Evolutionary conservation across 2,329 filamentous ascomycete species (phyloP), one percentile per base, ranked within the genome.

Genomic region (Phialocephala subalpina): DNA sequence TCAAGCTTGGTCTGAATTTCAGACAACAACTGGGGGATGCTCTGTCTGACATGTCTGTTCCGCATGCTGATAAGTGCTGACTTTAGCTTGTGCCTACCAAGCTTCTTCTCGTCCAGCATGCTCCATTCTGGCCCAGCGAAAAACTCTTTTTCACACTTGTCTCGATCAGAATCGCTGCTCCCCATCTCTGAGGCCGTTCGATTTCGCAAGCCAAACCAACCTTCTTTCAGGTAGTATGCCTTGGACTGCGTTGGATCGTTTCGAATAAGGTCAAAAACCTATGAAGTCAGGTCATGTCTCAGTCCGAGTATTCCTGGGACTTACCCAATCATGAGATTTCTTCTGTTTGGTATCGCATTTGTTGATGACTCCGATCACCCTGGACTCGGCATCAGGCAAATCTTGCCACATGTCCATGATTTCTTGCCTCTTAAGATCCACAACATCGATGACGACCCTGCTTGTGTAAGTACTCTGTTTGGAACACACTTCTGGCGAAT

Each of bases 151-250:
- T 66, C 64, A 12, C 35, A 22, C 47, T 33, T 33, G 25, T 66
- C 64, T 52, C 64, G 36, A 27, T 57, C 64, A 6, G 47, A 25
- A n/a, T 66, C 52, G 29, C 49, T 63, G 33, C 35, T 49, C 36
- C 47, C 20, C 3, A 12, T 18, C 38, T 66, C 60, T 2, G 47
- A 42, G 29, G 64, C 45, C 18, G 36, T 36, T 11, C 64, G 56
- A 18, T 66, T 66, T 35, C 64, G 60, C 29, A 66, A 55, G 20
- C 64, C 60, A 60, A 60, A 66, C 64, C 60, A 66, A 9, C 60
- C 64, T 38, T 60, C 55, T 18, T 49, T 53, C 36, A 66, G 38
- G 18, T 25, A 62, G 5, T 56, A 27, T 12, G 22, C n/a, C n/a
- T n/a, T n/a, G 12, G 42, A 55, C 22, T 27, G 42, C 16, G 53